Evolutionary conservation across 768 basidiomycete species (phyloP).

Genomic region (Pholiota microspora): DNA sequence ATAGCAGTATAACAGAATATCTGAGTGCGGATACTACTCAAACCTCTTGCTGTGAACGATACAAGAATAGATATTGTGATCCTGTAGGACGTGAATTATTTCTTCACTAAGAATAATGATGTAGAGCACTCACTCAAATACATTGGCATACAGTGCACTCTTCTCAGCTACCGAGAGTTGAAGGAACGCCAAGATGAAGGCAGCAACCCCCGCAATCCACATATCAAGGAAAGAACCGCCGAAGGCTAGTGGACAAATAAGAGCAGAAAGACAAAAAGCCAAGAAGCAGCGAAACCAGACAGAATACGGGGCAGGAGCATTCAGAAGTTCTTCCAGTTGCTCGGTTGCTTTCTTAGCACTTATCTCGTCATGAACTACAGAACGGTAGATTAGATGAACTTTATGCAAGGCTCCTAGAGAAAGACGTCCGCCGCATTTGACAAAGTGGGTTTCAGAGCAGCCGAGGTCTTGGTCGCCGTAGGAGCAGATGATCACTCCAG

Average conservation of each 20-base stretch:
- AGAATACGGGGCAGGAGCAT: slow-evolving; percentile 63
- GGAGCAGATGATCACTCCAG: slow-evolving; percentile 79
- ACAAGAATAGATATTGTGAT: slow-evolving; percentile 81
- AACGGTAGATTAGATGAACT: slow-evolving; percentile 81
- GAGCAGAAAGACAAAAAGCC: slow-evolving; percentile 66
- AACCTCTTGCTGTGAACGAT: slow-evolving; percentile 76
- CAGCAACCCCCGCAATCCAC: slow-evolving; percentile 74
- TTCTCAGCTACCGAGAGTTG: slow-evolving; percentile 74
- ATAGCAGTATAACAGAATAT: slow-evolving; percentile 93
- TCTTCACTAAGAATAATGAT: not conserved
- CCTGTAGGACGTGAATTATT: slow-evolving; percentile 32
- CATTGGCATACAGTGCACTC: slow-evolving; percentile 82
- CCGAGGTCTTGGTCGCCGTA: slow-evolving; percentile 91
- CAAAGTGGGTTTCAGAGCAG: slow-evolving; percentile 85
- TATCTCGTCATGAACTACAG: slow-evolving; percentile 90
- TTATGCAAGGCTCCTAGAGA: slow-evolving; percentile 83
- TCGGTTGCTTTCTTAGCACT: slow-evolving; percentile 75
- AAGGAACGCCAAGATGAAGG: slow-evolving; percentile 64
- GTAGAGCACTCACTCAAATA: slow-evolving; percentile 72
- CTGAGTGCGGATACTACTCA: slow-evolving; percentile 73
- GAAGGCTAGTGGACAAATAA: slow-evolving; percentile 85
- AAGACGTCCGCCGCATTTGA: slow-evolving; percentile 75
- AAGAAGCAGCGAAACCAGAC: slow-evolving; percentile 60
- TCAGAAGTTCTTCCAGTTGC: slow-evolving; percentile 61
- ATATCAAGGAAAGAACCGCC: slow-evolving; percentile 84